Evolutionary conservation across 805 yeast species (phyloP), one percentile per base, ranked within the genome.

Genomic region (Cyberlindnera americana): DNA sequence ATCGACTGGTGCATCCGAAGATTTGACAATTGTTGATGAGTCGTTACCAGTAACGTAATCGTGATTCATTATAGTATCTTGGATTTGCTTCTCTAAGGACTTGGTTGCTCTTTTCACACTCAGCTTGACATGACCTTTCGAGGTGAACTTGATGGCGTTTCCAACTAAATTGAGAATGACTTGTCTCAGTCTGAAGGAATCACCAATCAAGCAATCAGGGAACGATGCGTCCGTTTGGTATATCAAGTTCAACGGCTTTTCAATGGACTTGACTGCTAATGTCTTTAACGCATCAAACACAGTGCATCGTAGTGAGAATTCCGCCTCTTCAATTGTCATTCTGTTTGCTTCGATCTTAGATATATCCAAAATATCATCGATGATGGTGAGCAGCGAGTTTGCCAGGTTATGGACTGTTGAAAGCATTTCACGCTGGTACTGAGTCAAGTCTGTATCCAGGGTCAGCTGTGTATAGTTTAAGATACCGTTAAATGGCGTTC

Each of bases 401-500:
- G 95, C 95, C 53, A 87, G 68, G 56, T 86, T 87, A 64, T 86
- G 93, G 16, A 87, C 96, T 56, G 88, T 87, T 16, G 90, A 80
- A 51, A 87, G 66, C 95, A 87, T 87, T 64, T 87, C 95, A 46
- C 96, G 74, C 63, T 87, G 96, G 56, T 87, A 87, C 64, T 87
- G 96, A 6, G 95, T 86, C 49, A 87, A 70, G 54, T 87, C 95
- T 0, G 95, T 87, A 48, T 87, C 96, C 41, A 87, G 71, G 1
- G 95, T 84, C 52, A 87, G 67, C 60, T 87, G 95, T 3, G 95
- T 87, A 90, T 87, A 87, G 56, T 95, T 95, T 52, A 87, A 83
- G 33, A 87, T 87, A 67, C 96, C 96, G 61, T 87, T 87, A 77
- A 87, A 82, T 14, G 96, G 96, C 3, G 96, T 87, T 60, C 96